These are phyloP conservation scores for Paxillus rubicundulus DNA, from an alignment of 768 basidiomycete species.

Conservation along the genomic window DNA sequence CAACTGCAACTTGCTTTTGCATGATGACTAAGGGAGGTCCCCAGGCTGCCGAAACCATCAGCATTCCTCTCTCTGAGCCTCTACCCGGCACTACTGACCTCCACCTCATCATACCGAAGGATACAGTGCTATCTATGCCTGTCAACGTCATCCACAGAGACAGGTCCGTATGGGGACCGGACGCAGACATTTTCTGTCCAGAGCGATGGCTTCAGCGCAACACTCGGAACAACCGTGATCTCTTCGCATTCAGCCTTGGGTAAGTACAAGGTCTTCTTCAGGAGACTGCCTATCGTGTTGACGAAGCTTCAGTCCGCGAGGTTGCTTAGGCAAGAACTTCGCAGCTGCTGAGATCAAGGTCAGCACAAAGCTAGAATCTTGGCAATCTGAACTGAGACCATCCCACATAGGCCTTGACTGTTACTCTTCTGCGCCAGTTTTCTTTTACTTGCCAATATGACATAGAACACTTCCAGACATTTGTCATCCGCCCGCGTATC, in stretches of 20 bases:
- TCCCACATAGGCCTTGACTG: constrained; percentile 35
- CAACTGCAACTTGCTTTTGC: background rate
- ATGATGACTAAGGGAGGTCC: constrained; percentile 3
- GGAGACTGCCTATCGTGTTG: constrained; percentile 3
- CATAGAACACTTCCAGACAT: constrained; percentile 64
- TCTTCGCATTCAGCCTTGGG: constrained; percentile 62
- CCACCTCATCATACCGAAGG: constrained; percentile 52
- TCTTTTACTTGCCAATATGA: constrained; percentile 48
- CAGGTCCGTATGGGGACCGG: constrained; percentile 54
- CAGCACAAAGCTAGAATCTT: constrained; percentile 13
- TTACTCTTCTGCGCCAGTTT: constrained; percentile 54
- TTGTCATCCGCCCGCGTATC: constrained; percentile 60
- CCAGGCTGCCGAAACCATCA: constrained; percentile 50
- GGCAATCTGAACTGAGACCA: constrained; percentile 14
- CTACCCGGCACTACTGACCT: constrained; percentile 43
- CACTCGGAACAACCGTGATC: constrained; percentile 37
- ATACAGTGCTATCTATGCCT: constrained; percentile 53
- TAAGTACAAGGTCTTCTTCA: constrained; percentile 25
- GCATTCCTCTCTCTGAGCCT: constrained; percentile 54
- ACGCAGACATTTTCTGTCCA: constrained; percentile 56
- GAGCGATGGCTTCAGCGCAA: constrained; percentile 57
- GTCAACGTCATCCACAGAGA: constrained; percentile 58
- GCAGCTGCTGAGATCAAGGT: constrained; percentile 63
- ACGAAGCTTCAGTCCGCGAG: constrained; percentile 45
- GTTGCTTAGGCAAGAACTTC: constrained; percentile 59